A percentile compares a stretch with the other conserved stretches of the same genome.
phyloP scores from a whole-genome alignment of 306 rosid genomes.

The Datisca glomerata region DNA sequence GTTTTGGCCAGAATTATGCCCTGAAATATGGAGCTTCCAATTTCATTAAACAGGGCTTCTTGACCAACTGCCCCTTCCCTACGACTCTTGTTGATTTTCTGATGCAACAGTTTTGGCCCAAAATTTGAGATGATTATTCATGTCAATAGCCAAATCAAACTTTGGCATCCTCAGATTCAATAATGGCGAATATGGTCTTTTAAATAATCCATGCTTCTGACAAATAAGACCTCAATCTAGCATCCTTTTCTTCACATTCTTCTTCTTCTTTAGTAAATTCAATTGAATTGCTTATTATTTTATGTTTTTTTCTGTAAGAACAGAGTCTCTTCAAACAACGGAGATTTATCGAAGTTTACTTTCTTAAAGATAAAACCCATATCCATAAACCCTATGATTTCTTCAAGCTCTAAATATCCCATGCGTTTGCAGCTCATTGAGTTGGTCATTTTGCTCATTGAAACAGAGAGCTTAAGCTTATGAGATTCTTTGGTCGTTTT shows the following conservation, averaged over 20 bases:
- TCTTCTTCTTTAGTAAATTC: conserved; percentile 9
- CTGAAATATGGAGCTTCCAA: too few species aligned
- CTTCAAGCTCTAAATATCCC: conserved; percentile 74
- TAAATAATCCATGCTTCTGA: conserved; percentile 86
- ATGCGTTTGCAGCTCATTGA: conserved; percentile 51
- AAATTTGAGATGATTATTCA: conserved; percentile 58
- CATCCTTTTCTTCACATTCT: conserved; percentile 21
- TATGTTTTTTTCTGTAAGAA: conserved; percentile 5
- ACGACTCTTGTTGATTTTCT: conserved; percentile 23
- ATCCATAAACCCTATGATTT: conserved; percentile 79
- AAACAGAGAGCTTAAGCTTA: too few species aligned
- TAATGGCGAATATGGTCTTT: conserved; percentile 49
- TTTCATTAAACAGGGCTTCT: too few species aligned
- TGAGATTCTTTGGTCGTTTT: conserved; percentile 8
- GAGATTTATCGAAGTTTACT: conserved; percentile 44
- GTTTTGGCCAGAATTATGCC: too few species aligned
- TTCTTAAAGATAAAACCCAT: conserved; percentile 60
- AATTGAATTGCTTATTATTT: not conserved
- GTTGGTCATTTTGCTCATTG: conserved; percentile 26
- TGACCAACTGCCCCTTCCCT: too few species aligned
- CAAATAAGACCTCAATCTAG: conserved; percentile 51
- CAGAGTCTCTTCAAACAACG: conserved; percentile 57
- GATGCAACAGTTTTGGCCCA: conserved; percentile 83
- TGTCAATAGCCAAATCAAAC: conserved; percentile 33
- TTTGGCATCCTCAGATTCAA: conserved; percentile 42